A percentile compares a stretch with the other conserved stretches of the same genome.
Conservation (phyloP, 768 basidiomycete species). For the Podaxis mareebaensis region DNA sequence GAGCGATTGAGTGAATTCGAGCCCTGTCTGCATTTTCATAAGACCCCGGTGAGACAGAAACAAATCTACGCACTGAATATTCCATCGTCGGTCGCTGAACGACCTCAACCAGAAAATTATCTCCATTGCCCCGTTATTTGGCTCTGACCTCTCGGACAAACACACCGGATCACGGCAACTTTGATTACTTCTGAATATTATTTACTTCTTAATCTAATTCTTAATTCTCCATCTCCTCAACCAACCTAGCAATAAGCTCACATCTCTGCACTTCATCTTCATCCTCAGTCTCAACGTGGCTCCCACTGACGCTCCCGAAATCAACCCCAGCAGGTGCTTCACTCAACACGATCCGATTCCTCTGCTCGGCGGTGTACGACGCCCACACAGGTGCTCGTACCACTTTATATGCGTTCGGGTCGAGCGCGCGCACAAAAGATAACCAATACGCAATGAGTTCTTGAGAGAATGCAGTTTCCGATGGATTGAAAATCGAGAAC, state of each 20-base stretch:
- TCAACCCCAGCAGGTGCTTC: conserved; percentile 31
- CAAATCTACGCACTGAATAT: conserved; percentile 25
- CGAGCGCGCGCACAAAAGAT: conserved; percentile 57
- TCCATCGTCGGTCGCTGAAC: conserved; percentile 21
- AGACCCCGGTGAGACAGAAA: conserved; percentile 19
- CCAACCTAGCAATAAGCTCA: conserved; percentile 35
- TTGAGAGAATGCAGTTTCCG: conserved; percentile 50
- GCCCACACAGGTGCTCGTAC: conserved; percentile 54
- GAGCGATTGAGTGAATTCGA: conserved; percentile 75
- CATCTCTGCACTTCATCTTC: conserved; percentile 39
- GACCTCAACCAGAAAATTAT: neutral
- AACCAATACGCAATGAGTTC: conserved; percentile 70
- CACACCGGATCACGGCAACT: neutral
- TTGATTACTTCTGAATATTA: no score
- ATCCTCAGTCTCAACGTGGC: conserved; percentile 38
- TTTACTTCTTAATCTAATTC: no score
- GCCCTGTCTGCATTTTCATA: conserved; percentile 59
- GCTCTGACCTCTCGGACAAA: neutral
- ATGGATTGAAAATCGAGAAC: conserved; percentile 45
- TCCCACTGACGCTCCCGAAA: conserved; percentile 35
- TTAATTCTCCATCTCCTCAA: conserved; percentile 35
- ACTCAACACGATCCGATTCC: conserved; percentile 45
- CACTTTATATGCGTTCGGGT: conserved; percentile 59
- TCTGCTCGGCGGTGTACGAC: conserved; percentile 30
- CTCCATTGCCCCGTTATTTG: neutral